Evolutionary conservation across 1,284 basidiomycete species (phyloP).

Genomic region (Malassezia sp.): DNA sequence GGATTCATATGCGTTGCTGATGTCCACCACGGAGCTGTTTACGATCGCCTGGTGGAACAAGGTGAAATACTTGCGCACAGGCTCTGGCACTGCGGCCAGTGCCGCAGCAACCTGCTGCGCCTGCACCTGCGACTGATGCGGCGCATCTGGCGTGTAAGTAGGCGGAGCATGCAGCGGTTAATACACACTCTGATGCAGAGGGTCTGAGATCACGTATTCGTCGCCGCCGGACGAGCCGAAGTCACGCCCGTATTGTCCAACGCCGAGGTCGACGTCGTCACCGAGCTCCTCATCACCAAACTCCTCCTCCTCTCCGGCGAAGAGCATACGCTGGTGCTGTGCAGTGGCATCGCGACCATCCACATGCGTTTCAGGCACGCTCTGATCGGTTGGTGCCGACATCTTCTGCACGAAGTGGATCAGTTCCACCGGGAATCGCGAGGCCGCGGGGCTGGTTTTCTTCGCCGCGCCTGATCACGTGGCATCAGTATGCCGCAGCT

Average conservation of each 20-base stretch:
- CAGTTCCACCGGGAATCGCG: too few relatives aligned
- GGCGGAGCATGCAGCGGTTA: neutral
- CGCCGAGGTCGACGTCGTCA: constrained; percentile 29
- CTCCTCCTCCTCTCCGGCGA: constrained; percentile 27
- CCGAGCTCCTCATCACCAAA: constrained; percentile 29
- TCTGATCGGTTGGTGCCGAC: neutral
- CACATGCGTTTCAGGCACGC: neutral
- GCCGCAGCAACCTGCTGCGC: constrained; percentile 33
- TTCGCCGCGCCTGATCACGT: too few relatives aligned
- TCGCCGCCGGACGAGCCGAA: constrained; percentile 14
- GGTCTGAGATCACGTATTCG: constrained; percentile 1
- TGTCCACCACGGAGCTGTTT: constrained; percentile 52
- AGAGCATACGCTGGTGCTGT: constrained; percentile 25
- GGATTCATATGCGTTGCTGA: constrained; percentile 81
- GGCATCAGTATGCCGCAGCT: too few relatives aligned
- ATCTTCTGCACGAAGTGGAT: neutral
- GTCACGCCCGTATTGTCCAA: constrained; percentile 19
- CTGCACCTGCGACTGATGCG: constrained; percentile 26
- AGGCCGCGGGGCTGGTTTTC: too few relatives aligned
- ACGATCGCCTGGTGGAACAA: constrained; percentile 42
- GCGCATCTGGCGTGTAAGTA: constrained; percentile 29
- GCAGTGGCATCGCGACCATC: neutral
- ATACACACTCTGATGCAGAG: neutral
- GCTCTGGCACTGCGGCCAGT: constrained; percentile 39
- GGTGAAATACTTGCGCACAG: constrained; percentile 43